Percentiles rank a stretch among this genome's conserved stretches.
These are phyloP conservation scores for Pittosporum tobira DNA, from an alignment of 129 eudicot genomes.

Conservation along the genomic window DNA sequence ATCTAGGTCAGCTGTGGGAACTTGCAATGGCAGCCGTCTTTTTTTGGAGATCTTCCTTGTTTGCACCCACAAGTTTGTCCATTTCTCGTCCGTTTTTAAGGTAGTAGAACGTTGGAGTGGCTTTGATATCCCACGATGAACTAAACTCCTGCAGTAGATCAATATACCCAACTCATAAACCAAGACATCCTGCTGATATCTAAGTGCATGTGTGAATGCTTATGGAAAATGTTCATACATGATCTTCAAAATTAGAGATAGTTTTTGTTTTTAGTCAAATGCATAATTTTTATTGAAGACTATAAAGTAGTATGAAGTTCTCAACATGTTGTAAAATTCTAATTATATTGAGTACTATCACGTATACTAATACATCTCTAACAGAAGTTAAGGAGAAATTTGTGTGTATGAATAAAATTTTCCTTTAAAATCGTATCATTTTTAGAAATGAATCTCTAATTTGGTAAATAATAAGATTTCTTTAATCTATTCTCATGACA, in stretches of 20 bases:
- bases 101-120: constrained; percentile 41
- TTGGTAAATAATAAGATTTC: no score
- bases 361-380: no score
- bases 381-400: no score
- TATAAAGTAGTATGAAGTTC: no score
- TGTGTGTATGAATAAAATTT: no score
- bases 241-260: background rate
- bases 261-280: no score
- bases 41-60: constrained; percentile 31
- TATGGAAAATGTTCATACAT: background rate
- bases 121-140: constrained; percentile 42
- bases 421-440: no score
- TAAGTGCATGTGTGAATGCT: background rate
- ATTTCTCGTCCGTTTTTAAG: constrained; percentile 32
- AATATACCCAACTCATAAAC: background rate
- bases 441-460: no score
- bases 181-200: background rate
- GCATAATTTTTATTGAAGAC: no score
- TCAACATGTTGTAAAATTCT: no score
- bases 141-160: constrained; percentile 31
- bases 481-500: no score
- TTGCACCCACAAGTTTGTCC: constrained; percentile 40
- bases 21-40: constrained; percentile 22
- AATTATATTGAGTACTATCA: no score
- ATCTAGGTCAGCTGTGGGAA: background rate